Percentiles rank a stretch among this genome's conserved stretches.
phyloP scores from a whole-genome alignment of 192 early-diverging fungal genomes.

The Coemansia sp. region DNA sequence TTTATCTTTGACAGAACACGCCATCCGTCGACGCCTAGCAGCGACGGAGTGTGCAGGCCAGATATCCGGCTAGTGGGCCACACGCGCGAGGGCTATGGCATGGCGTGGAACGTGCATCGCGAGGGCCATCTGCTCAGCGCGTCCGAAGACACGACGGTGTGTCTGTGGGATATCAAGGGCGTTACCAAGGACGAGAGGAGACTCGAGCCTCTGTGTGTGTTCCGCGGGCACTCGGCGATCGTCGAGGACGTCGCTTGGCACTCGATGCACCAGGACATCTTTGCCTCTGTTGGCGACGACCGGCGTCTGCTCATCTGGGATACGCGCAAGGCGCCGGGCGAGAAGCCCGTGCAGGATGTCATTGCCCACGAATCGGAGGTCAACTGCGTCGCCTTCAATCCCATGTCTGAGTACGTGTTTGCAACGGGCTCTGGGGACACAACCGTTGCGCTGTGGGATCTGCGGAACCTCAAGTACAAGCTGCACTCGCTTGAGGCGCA shows the following conservation, averaged over 20 bases:
- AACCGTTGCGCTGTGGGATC: conserved; percentile 93
- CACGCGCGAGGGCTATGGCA: conserved; percentile 90
- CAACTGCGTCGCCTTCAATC: conserved; percentile 94
- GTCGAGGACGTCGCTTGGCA: conserved; percentile 99
- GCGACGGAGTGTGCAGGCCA: conserved; percentile 77
- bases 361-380: conserved; percentile 88
- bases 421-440: conserved; percentile 94
- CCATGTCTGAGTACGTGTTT: conserved; percentile 81
- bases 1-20: conserved; percentile 95
- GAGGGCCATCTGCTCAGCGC: conserved; percentile 85
- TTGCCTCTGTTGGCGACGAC: conserved; percentile 98
- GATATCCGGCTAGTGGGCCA: conserved; percentile 86
- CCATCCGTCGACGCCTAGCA: conserved; percentile 73
- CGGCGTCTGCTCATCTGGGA: conserved; percentile 94
- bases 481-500: conserved; percentile 87
- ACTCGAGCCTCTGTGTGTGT: conserved; percentile 76
- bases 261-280: conserved; percentile 73
- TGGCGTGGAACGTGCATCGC: conserved; percentile 84
- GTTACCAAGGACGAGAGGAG: conserved; percentile 69
- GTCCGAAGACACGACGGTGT: conserved; percentile 88
- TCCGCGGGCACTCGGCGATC: conserved; percentile 81
- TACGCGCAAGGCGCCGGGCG: conserved; percentile 64
- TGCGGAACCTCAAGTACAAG: conserved; percentile 83
- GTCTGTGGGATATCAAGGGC: conserved; percentile 88
- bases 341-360: conserved; percentile 66